phyloP scores from a whole-genome alignment of 129 eudicot genomes.

The Saussurea involucrata region DNA sequence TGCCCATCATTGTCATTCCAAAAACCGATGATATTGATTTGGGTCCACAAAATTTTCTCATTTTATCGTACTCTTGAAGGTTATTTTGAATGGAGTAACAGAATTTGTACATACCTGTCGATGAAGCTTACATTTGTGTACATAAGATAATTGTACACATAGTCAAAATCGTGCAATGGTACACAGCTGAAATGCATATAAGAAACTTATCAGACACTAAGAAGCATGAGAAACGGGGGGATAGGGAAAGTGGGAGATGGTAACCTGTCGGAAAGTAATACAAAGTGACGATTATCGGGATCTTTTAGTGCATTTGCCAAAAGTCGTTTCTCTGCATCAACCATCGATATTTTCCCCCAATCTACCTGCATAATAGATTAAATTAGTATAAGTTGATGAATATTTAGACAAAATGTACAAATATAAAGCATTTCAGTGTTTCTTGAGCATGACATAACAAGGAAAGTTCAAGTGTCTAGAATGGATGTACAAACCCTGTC shows the following conservation, averaged over 20 bases:
- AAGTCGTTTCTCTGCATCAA: conserved; percentile 90
- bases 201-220: conserved; percentile 1
- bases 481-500: conserved; percentile 46
- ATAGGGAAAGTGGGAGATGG: not conserved
- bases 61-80: too few species aligned
- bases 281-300: conserved; percentile 84
- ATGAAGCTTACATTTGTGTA: conserved; percentile 88
- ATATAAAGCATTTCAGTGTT: too few species aligned
- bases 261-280: conserved; percentile 92
- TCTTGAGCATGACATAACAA: too few species aligned
- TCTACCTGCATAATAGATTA: conserved; percentile 53
- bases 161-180: conserved; percentile 76
- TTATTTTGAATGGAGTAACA: not conserved
- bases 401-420: too few species aligned
- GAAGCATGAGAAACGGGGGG: not conserved
- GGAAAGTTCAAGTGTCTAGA: too few species aligned
- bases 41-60: too few species aligned
- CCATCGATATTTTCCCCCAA: conserved; percentile 95
- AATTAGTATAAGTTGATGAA: not conserved
- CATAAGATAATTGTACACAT: conserved; percentile 87
- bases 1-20: too few species aligned
- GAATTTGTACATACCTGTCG: conserved; percentile 53
- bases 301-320: conserved; percentile 79
- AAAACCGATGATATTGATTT: too few species aligned
- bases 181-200: conserved; percentile 67